Percentiles rank a stretch among this genome's conserved stretches.
Evolutionary conservation across 2,329 filamentous ascomycete genomes (phyloP).

Genomic region (Tolypocladium ovalisporum): DNA sequence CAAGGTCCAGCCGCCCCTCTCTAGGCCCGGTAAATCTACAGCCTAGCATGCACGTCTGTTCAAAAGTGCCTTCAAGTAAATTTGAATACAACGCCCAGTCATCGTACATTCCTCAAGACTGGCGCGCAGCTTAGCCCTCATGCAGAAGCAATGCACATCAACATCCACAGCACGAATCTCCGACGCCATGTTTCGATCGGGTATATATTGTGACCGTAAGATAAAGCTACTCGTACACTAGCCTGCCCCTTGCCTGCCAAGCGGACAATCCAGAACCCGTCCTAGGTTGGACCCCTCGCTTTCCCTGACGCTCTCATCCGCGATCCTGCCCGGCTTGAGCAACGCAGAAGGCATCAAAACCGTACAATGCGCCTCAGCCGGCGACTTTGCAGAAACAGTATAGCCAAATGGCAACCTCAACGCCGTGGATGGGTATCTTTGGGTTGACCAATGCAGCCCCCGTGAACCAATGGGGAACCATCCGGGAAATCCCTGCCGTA

Average conservation of each 20-base stretch:
- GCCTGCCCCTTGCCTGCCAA: background rate
- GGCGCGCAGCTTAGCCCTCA: background rate
- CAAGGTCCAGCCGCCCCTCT: background rate
- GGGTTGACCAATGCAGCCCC: slow-evolving; percentile 9
- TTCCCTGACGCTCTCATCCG: background rate
- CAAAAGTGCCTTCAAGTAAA: background rate
- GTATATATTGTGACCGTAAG: slow-evolving; percentile 10
- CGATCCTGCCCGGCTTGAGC: background rate
- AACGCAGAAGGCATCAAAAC: slow-evolving; percentile 5
- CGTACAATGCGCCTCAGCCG: slow-evolving; percentile 7
- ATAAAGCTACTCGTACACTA: slow-evolving; percentile 8
- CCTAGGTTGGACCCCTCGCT: background rate
- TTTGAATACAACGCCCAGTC: background rate
- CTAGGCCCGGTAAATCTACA: background rate
- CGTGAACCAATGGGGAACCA: background rate
- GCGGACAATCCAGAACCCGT: background rate
- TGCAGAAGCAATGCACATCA: background rate
- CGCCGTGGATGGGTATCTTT: slow-evolving; percentile 16
- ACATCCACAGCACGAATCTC: background rate
- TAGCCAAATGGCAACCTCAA: slow-evolving; percentile 6
- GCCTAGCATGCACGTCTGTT: background rate
- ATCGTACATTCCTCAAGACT: background rate
- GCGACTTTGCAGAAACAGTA: slow-evolving; percentile 5
- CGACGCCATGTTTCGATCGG: slow-evolving; percentile 1
- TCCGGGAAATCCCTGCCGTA: slow-evolving; percentile 1